These are phyloP conservation scores for Talaromyces ruber DNA, from an alignment of 495 filamentous ascomycete genomes.

Conservation along the genomic window DNA sequence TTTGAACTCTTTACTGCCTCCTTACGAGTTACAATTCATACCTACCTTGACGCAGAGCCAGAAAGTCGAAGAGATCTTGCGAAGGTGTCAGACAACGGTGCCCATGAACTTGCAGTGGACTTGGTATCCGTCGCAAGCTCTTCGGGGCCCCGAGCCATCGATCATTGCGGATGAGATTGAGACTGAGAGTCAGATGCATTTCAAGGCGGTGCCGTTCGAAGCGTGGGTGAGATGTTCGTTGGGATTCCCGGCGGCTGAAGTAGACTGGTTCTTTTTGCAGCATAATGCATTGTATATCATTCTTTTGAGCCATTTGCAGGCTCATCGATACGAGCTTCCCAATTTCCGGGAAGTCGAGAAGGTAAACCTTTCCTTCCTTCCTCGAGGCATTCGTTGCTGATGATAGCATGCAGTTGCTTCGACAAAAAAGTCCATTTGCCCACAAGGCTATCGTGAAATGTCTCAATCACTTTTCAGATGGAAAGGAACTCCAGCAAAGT, in stretches of 20 bases:
- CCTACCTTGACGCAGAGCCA: conserved; percentile 25
- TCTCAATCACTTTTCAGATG: conserved; percentile 16
- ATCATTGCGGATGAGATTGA: conserved; percentile 29
- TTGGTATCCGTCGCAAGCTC: conserved; percentile 26
- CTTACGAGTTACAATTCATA: conserved; percentile 20
- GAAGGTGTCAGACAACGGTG: conserved; percentile 16
- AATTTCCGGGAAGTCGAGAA: conserved; percentile 28
- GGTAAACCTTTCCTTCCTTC: conserved; percentile 10
- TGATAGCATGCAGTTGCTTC: conserved; percentile 20
- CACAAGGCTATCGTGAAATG: conserved; percentile 25
- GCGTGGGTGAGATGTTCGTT: conserved; percentile 31
- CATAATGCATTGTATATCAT: conserved; percentile 31
- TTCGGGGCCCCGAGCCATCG: conserved; percentile 11
- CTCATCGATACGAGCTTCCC: conserved; percentile 24
- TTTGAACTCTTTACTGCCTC: conserved; percentile 18
- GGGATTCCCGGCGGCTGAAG: conserved; percentile 20
- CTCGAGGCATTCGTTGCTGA: background rate
- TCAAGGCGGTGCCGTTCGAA: conserved; percentile 30
- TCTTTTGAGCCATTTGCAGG: conserved; percentile 24
- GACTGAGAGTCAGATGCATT: conserved; percentile 35
- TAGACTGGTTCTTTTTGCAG: conserved; percentile 35
- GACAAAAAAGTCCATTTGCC: conserved; percentile 29
- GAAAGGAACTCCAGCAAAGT: conserved; percentile 8
- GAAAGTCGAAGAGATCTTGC: conserved; percentile 35
- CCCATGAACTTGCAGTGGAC: conserved; percentile 23